A percentile compares a stretch with the other conserved stretches of the same genome.
Evolutionary conservation across 352 stramenopile genomes (phyloP).

Genomic region (Vaucheria bursata): DNA sequence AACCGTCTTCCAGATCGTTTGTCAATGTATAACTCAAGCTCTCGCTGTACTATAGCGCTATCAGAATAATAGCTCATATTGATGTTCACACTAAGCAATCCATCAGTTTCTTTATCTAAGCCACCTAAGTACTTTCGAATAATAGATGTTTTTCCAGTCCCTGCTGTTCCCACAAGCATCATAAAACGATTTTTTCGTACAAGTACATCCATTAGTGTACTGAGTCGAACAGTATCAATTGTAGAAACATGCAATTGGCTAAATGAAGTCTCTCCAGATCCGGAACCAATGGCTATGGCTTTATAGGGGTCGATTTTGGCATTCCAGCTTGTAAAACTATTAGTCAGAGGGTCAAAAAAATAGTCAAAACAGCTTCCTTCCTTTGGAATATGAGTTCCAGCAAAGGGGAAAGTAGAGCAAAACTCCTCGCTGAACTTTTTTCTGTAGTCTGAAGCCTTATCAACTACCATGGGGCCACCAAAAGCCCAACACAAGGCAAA

Average conservation of each 20-base stretch:
- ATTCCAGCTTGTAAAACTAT: constrained; percentile 83
- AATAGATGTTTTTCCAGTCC: constrained; percentile 93
- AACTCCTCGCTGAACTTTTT: constrained; percentile 68
- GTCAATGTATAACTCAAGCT: constrained; percentile 91
- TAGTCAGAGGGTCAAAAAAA: constrained; percentile 83
- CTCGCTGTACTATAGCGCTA: constrained; percentile 54
- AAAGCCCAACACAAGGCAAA: constrained; percentile 93
- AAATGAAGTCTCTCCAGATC: constrained; percentile 83
- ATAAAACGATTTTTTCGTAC: constrained; percentile 80
- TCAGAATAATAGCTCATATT: constrained; percentile 73
- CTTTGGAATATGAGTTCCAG: constrained; percentile 78
- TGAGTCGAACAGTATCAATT: constrained; percentile 86
- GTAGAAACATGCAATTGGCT: constrained; percentile 89
- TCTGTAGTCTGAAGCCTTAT: constrained; percentile 64
- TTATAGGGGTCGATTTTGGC: constrained; percentile 55
- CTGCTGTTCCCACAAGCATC: constrained; percentile 87
- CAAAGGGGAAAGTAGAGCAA: constrained; percentile 52
- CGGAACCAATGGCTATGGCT: constrained; percentile 79
- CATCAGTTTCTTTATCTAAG: constrained; percentile 73
- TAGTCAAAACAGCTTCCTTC: constrained; percentile 93
- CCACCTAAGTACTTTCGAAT: constrained; percentile 84
- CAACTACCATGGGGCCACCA: constrained; percentile 82
- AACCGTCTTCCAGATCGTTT: constrained; percentile 88
- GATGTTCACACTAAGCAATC: constrained; percentile 89
- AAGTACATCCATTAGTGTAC: constrained; percentile 84